These are phyloP conservation scores for Nigrograna mackinnonii DNA, from an alignment of 2,329 filamentous ascomycete genomes.

Conservation along the genomic window DNA sequence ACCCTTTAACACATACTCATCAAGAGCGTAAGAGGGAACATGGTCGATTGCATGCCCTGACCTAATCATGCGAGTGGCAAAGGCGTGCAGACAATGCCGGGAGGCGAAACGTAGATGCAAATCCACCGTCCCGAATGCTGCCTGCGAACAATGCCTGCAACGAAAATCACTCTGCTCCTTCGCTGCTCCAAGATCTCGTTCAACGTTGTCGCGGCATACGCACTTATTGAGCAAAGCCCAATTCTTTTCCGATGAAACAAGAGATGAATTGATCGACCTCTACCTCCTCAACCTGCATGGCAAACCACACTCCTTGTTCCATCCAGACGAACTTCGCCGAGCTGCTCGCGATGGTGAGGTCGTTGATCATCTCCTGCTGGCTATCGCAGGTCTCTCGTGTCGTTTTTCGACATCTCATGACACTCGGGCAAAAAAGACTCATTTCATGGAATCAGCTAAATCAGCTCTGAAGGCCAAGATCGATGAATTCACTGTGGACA, in stretches of 20 bases:
- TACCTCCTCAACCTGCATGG: conserved; percentile 40
- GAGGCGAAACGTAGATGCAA: neutral
- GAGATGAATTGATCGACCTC: conserved; percentile 23
- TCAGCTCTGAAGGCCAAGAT: conserved; percentile 27
- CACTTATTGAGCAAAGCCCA: too few relatives aligned
- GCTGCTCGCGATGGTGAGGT: conserved; percentile 4
- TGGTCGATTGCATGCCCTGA: too few relatives aligned
- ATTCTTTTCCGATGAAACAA: neutral
- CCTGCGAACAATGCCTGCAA: neutral
- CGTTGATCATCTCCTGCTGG: neutral
- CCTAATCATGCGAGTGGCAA: neutral
- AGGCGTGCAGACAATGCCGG: neutral
- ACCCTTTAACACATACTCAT: too few relatives aligned
- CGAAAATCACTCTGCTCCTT: neutral
- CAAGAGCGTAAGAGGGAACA: too few relatives aligned
- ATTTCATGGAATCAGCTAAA: conserved; percentile 21
- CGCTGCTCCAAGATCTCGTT: neutral
- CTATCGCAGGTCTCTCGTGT: neutral
- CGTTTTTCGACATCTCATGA: neutral
- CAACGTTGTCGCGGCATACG: too few relatives aligned
- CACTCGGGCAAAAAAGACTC: conserved; percentile 9
- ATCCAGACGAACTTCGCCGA: neutral
- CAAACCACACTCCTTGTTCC: conserved; percentile 38
- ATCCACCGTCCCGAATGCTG: neutral
- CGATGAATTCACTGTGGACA: conserved; percentile 41